Evolutionary conservation across 2,329 filamentous ascomycete species (phyloP).

Genomic region (Thermochaetoides dissita): DNA sequence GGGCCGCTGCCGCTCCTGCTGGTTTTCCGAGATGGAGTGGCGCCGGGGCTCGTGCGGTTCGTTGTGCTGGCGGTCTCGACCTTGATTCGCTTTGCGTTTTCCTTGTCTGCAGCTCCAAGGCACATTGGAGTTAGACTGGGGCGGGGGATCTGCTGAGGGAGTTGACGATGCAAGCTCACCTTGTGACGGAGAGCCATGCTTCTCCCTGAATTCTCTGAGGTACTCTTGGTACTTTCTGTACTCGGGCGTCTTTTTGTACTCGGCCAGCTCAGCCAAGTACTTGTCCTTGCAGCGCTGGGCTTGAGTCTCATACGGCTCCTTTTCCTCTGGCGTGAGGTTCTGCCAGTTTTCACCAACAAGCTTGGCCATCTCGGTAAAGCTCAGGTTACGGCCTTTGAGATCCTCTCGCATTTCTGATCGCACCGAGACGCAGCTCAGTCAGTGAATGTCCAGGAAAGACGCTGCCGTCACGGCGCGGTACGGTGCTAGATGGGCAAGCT

Average conservation of each 20-base stretch:
- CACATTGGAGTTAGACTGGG: no score
- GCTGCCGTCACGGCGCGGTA: background rate
- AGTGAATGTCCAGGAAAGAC: no score
- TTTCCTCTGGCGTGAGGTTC: conserved; percentile 48
- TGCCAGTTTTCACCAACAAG: conserved; percentile 75
- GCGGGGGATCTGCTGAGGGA: no score
- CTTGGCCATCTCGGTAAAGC: conserved; percentile 74
- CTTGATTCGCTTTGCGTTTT: conserved; percentile 36
- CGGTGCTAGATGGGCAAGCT: conserved; percentile 21
- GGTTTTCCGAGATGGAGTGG: conserved; percentile 23
- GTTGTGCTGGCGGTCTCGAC: conserved; percentile 24
- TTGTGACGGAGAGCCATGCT: conserved; percentile 46
- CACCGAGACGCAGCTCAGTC: conserved; percentile 3
- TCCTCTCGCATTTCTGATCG: conserved; percentile 58
- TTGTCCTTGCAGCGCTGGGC: conserved; percentile 62
- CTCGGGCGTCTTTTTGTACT: conserved; percentile 64
- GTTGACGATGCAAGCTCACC: conserved; percentile 25
- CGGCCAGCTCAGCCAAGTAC: conserved; percentile 56
- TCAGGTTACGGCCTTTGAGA: conserved; percentile 59
- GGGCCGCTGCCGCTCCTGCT: conserved; percentile 31
- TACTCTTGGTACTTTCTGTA: conserved; percentile 59
- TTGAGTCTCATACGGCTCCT: conserved; percentile 59
- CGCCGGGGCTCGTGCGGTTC: conserved; percentile 27
- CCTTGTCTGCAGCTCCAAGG: conserved; percentile 25
- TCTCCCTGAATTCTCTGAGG: conserved; percentile 63